Evolutionary conservation across 1,284 basidiomycete species (phyloP), one percentile per base, ranked within the genome.

Genomic region (Tetrapyrgos nigripes): DNA sequence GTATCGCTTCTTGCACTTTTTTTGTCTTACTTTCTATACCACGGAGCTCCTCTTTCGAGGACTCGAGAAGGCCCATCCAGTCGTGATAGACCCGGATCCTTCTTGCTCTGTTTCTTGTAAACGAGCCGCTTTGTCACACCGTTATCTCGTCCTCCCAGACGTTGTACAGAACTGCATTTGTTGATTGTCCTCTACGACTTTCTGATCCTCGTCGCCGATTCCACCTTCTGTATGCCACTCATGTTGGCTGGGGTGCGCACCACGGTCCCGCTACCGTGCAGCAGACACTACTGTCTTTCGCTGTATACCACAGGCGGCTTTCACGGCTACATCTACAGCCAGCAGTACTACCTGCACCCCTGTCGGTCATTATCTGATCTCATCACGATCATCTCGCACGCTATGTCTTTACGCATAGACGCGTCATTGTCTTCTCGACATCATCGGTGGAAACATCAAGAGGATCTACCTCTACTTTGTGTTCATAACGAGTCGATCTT

Each of bases 1-100:
- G 58, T 50, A 43, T 52, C 45, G 21, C 57, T 59, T 52, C 55
- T 46, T 58, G 56, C 57, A 45, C 56, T 53, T 61, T 44, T 62
- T 58, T 64, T 27, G 49, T 62, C 52, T 59, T 56, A 53, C 63
- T 60, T 52, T 60, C 60, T 58, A 53, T 49, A 58, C 19, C 27
- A 49, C 24, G 50, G 45, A 58, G 56, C 28, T 47, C 31, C 55
- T 52, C 56, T 33, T 48, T 50, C 11, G 6, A 19, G 56, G 50
- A 53, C 43, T 33, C 31, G 9, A 19, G 10, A 11, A n/a, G 43
- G 19, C 43, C 26, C 11, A 21, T 45, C 43, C 14, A 24, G 21
- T 24, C 43, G 43, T 45, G 43, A n/a, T 45, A 24, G 43, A 45
- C 43, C 43, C 26, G 43, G 10, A n/a, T n/a, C n/a, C n/a, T n/a